Evolutionary conservation across 176 grass and related monocot species (phyloP), one percentile per base, ranked within the genome.

Genomic region (Bonia amplexicaulis): DNA sequence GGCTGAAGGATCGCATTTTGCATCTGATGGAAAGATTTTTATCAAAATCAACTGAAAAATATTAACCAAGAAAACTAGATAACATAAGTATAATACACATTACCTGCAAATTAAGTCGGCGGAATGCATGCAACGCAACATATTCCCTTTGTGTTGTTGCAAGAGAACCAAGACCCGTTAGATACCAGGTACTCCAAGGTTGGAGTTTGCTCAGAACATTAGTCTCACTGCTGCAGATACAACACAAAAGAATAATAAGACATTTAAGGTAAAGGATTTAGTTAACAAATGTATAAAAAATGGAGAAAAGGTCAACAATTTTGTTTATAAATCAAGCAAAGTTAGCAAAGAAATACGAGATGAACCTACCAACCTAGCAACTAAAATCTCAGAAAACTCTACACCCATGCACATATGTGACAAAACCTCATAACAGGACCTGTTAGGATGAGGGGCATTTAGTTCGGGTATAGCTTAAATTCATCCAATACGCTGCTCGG

Each of bases 81-180:
- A 61, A 65, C 12, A 42, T 75, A 63, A 23, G 49, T 69, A 42
- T 52, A 78, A 48, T 74, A 79, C n/a, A 39, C 10, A 73, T 74
- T 80, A 99, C 97, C 92, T 94, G 97, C 42, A 76, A 48, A 69
- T 92, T 96, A 85, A 99, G 93, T 47, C 88, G 90, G 71, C 97
- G 92, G 71, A 99, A 96, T 7, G 97, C 97, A 89, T 99, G 97
- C 73, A 99, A 88, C 13, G 92, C 97, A 76, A 99, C 78, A 75
- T 99, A 96, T 89, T 99, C 97, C 64, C 97, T 91, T 77, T 99
- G 97, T 80, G 97, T 99, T 88, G 97, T 99, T 61, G 97, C 93
- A 82, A 99, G 97, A 82, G 97, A 90, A 84, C 97, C 97, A 27
- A 99, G 92, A 87, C 92, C 81, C 23, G 84, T 94, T 61, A 99